Conservation (phyloP, 1,139 yeast species). For the Debaryomyces coudertii region DNA sequence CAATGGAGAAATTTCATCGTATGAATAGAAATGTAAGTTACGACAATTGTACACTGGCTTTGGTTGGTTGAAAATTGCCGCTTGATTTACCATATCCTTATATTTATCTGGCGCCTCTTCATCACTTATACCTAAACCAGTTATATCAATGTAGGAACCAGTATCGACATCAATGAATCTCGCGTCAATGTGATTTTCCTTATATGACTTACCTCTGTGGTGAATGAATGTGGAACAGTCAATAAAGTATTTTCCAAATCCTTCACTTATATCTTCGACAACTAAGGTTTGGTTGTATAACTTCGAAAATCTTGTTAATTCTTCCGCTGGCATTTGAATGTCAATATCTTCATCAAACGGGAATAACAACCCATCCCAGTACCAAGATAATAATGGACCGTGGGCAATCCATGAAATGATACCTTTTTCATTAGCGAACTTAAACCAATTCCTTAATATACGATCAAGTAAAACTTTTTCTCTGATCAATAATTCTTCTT, state of each 20-base stretch:
- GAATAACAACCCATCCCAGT: slow-evolving; percentile 39
- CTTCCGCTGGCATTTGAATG: slow-evolving; percentile 38
- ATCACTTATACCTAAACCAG: slow-evolving; percentile 37
- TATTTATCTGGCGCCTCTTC: slow-evolving; percentile 29
- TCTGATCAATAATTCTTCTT: slow-evolving; percentile 20
- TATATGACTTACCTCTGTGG: slow-evolving; percentile 33
- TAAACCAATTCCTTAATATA: slow-evolving; percentile 33
- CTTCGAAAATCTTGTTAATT: slow-evolving; percentile 29
- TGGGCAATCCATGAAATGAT: slow-evolving; percentile 41
- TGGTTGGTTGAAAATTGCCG: slow-evolving; percentile 17
- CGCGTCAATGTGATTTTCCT: slow-evolving; percentile 42
- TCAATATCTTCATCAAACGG: slow-evolving; percentile 40
- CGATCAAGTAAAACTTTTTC: slow-evolving; percentile 25
- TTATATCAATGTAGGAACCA: slow-evolving; percentile 44
- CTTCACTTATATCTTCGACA: slow-evolving; percentile 34
- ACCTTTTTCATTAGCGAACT: slow-evolving; percentile 38
- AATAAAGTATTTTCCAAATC: slow-evolving; percentile 35
- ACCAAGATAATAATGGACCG: slow-evolving; percentile 41
- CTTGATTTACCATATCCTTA: slow-evolving; percentile 16
- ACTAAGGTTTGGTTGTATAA: slow-evolving; percentile 35
- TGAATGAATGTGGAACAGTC: slow-evolving; percentile 39
- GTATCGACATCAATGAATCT: slow-evolving; percentile 45
- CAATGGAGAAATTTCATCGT: slow-evolving; percentile 38
- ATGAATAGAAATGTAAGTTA: slow-evolving; percentile 35
- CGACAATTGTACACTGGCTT: slow-evolving; percentile 36